Percentiles rank a stretch among this genome's conserved stretches.
Conservation (phyloP, 768 basidiomycete genomes). For the Hericium rajendrae region DNA sequence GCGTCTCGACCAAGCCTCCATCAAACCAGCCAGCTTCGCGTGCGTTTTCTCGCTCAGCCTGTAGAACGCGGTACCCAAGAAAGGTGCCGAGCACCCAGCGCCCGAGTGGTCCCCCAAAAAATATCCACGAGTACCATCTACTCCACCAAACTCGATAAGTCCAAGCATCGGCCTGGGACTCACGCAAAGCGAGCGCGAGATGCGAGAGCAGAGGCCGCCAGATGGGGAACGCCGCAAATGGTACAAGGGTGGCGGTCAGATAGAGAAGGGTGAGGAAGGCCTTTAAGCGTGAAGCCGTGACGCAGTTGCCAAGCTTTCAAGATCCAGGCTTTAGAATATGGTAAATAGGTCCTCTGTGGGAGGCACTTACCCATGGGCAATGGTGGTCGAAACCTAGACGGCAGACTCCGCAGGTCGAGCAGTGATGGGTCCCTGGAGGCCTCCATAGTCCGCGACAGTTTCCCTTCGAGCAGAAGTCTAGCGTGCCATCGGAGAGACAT, state of each 20-base stretch:
- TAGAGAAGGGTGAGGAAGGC: constrained; percentile 11
- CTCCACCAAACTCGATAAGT: constrained; percentile 11
- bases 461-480: constrained; percentile 11
- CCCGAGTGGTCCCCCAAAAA: constrained; percentile 14
- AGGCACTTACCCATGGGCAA: constrained; percentile 14
- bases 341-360: background rate
- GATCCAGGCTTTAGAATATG: background rate
- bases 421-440: constrained; percentile 15
- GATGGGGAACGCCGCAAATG: constrained; percentile 9
- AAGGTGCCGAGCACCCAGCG: constrained; percentile 13
- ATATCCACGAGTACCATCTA: constrained; percentile 14
- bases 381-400: constrained; percentile 18
- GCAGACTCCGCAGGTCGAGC: constrained; percentile 16
- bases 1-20: constrained; percentile 8
- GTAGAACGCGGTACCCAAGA: constrained; percentile 11
- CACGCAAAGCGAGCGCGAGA: constrained; percentile 8
- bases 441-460: constrained; percentile 14
- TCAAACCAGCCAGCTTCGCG: background rate
- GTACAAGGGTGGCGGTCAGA: constrained; percentile 10
- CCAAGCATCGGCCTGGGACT: constrained; percentile 13
- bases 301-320: constrained; percentile 15
- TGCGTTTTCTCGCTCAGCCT: constrained; percentile 1
- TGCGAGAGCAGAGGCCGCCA: constrained; percentile 3
- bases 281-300: constrained; percentile 11
- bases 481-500: constrained; percentile 9